Base-by-base conservation (phyloP, 768 basidiomycete genomes). In the Leucocoprinus leucothites region DNA sequence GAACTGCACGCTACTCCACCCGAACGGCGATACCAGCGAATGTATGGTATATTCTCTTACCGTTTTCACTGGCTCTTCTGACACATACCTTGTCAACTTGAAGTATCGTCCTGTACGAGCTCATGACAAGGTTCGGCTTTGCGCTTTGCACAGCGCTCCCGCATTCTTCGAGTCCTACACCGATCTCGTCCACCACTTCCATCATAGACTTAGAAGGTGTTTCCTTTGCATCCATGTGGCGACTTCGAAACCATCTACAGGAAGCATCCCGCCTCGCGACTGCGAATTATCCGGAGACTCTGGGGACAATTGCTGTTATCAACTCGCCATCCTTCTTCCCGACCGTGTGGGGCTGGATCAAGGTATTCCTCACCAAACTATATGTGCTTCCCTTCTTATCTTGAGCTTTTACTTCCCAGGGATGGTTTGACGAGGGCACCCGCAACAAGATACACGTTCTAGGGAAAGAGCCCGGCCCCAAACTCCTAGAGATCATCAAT, bases 251-350 rank as follows among this genome's bases (percentile, higher is more conserved):
- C 43, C 89, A 90, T 65, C 79, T 93, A 16, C 85, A 89, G 59
- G 85, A 91, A 63, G 87, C 91, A 0, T 85, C 86, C 5, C 72
- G 72, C 18, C 76, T 93, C 40, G 88, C 87, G 0, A 89, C 87
- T 0, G 87, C 87, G 7, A 86, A 91, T 61, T 92, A 92, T 65
- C 89, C 91, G 1, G 91, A 93, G 67, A 90, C 89, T 0, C 72
- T 91, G 40, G 72, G 79, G 61, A 76, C 79, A 34, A 81, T 86
- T 61, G 84, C 77, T 9, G 69, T 94, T 51, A 84, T 94, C 51
- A 92, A 93, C 60, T 84, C 89, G 0, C 91, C 92, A 0, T 74
- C 82, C 0, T 94, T 91, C 74, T 94, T 94, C 68, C 81, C 86
- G 2, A 89, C 85, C 1, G 74, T 93, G 9, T 94, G 91, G 91